These are phyloP conservation scores for Panicum hallii DNA, from an alignment of 202 grass and related monocot species.

Conservation along the genomic window DNA sequence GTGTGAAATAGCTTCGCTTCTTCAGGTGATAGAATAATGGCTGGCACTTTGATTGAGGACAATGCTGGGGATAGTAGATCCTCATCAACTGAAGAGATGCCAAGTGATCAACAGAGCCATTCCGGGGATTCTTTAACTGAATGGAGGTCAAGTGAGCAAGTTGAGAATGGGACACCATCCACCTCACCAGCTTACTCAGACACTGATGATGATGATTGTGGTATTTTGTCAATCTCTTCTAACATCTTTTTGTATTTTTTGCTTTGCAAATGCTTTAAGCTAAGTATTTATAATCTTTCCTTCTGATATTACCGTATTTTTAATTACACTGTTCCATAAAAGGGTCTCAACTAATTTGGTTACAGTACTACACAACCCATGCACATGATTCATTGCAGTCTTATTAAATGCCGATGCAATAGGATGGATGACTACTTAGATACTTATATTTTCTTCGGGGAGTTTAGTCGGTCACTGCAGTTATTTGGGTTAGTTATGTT, in stretches of 20 bases:
- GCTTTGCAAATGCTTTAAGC: background rate
- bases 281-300: background rate
- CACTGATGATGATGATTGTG: conserved; percentile 82
- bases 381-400: background rate
- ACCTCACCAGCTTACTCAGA: conserved; percentile 85
- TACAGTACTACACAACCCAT: background rate
- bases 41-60: conserved; percentile 63
- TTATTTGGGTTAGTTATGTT: conserved; percentile 6
- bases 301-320: conserved; percentile 7
- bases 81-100: conserved; percentile 65
- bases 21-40: conserved; percentile 48
- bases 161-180: conserved; percentile 84
- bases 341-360: conserved; percentile 25
- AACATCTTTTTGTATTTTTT: conserved; percentile 8
- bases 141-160: conserved; percentile 88
- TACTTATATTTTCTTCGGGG: background rate
- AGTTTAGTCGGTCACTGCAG: background rate
- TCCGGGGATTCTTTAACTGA: conserved; percentile 79
- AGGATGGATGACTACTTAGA: background rate
- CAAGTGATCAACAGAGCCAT: conserved; percentile 71
- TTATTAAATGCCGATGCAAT: conserved; percentile 17
- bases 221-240: conserved; percentile 57
- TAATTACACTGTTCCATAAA: conserved; percentile 7
- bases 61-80: conserved; percentile 53
- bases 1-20: background rate